Evolutionary conservation across 2,329 filamentous ascomycete species (phyloP).

Genomic region (Metarhizium robertsii): DNA sequence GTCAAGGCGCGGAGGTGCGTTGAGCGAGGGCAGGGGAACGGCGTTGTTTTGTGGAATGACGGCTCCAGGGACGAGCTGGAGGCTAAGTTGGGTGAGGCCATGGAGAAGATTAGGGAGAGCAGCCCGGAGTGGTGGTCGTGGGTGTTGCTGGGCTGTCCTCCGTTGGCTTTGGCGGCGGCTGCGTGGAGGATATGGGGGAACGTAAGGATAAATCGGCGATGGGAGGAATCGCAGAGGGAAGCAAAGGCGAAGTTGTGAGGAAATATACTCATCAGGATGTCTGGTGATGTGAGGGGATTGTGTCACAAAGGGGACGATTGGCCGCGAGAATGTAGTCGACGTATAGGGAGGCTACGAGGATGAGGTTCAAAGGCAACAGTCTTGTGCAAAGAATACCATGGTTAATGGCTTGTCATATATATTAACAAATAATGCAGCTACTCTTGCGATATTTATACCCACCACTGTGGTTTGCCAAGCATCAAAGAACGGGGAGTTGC

Average conservation of each 20-base stretch:
- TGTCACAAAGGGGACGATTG: no score
- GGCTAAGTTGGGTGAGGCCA: slow-evolving; percentile 54
- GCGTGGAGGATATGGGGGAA: slow-evolving; percentile 68
- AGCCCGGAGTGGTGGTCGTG: slow-evolving; percentile 84
- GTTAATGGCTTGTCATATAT: no score
- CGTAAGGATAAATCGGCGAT: slow-evolving; percentile 57
- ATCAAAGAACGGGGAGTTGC: no score
- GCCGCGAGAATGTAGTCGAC: no score
- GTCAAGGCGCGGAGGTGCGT: slow-evolving; percentile 72
- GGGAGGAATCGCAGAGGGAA: slow-evolving; percentile 50
- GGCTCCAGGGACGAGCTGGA: slow-evolving; percentile 60
- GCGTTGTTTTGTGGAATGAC: slow-evolving; percentile 89
- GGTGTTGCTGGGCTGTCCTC: slow-evolving; percentile 60
- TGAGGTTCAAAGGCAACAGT: no score
- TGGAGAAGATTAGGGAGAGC: slow-evolving; percentile 48
- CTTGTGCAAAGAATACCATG: no score
- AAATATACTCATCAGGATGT: no score
- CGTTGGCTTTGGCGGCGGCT: slow-evolving; percentile 59
- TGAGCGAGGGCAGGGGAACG: slow-evolving; percentile 52
- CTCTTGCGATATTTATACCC: no score
- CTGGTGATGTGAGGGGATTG: no score
- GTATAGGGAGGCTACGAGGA: no score
- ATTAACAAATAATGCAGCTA: no score
- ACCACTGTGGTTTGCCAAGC: no score
- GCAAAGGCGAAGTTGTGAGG: slow-evolving; percentile 11